Percentiles rank a stretch among this genome's conserved stretches.
Evolutionary conservation across 2,329 filamentous ascomycete genomes (phyloP).

Genomic region (Epichloe gansuensis): DNA sequence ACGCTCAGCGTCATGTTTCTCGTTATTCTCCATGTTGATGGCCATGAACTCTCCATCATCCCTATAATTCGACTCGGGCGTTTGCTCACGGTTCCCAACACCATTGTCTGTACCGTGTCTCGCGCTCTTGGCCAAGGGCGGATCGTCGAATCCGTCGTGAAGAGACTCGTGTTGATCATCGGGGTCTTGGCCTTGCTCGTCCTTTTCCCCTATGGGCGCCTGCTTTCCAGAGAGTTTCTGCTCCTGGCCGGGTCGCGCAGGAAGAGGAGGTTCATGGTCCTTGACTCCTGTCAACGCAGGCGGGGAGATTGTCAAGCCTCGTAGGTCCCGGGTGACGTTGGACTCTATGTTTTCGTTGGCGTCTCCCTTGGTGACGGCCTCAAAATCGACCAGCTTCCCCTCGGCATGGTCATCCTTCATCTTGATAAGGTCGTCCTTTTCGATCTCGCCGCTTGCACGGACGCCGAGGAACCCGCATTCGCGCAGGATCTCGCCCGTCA

Average conservation of each 20-base stretch:
- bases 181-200: not conserved
- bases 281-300: slow-evolving; percentile 10
- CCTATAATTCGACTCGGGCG: not conserved
- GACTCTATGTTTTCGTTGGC: not conserved
- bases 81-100: not conserved
- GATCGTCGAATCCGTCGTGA: slow-evolving; percentile 1
- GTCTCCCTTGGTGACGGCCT: slow-evolving; percentile 6
- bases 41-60: slow-evolving; percentile 2
- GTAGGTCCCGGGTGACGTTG: slow-evolving; percentile 15
- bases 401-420: slow-evolving; percentile 27
- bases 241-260: not conserved
- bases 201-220: too few species aligned
- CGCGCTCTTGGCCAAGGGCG: slow-evolving; percentile 19
- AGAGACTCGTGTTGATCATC: not conserved
- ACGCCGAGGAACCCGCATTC: slow-evolving; percentile 39
- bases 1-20: slow-evolving; percentile 20
- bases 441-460: slow-evolving; percentile 32
- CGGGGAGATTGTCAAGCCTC: slow-evolving; percentile 17
- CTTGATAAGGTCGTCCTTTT: slow-evolving; percentile 38
- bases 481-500: slow-evolving; percentile 39
- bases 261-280: not conserved
- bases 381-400: slow-evolving; percentile 19
- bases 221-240: too few species aligned
- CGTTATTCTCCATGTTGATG: slow-evolving; percentile 3
- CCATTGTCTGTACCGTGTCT: not conserved